Evolutionary conservation across 2,329 filamentous ascomycete genomes (phyloP), one percentile per base, ranked within the genome.

Genomic region (Pezicula radicicola): DNA sequence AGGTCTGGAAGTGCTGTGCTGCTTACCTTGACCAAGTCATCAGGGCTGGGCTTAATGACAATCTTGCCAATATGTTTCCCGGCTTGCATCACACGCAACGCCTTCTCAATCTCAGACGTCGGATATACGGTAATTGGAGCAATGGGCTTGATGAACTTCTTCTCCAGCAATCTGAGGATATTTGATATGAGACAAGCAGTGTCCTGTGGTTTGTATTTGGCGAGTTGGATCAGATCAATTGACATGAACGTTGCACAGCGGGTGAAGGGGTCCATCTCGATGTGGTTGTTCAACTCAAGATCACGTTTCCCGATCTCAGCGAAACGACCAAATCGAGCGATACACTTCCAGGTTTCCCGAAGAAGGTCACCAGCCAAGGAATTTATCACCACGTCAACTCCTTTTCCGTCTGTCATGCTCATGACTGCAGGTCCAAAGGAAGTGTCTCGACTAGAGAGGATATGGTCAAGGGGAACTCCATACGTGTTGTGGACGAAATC

Each of bases 251-350:
- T 68, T 18, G 71, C 63, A 27, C 66, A 73, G 1, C 66, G 58
- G 2, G 61, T 59, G 42, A 76, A 75, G 0, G 64, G 60, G 4
- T 25, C 16, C 51, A 54, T 54, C 1, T 59, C 36, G 66, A 75
- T 72, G 2, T 69, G 56, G 7, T 13, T 49, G 7, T 49, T 50
- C 3, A 21, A 16, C 18, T 50, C 28, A 3, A 53, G 44, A 49
- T 72, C 70, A 1, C 60, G 62, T 40, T 67, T 67, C 0, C 68
- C 68, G n/a, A 73, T 62, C 43, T 74, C 71, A 0, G 74, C 45
- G 37, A 74, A 69, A 0, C 64, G 55, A 1, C 72, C 72, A 50
- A 68, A 68, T 0, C 49, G 44, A 3, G 69, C 66, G 3, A 73
- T 35, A 49, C 65, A 70, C 2, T 60, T 45, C 66, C 64, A 71